A percentile compares a stretch with the other conserved stretches of the same genome.
Evolutionary conservation across 352 stramenopile species (phyloP).

Genomic region (Phytophthora meadii): DNA sequence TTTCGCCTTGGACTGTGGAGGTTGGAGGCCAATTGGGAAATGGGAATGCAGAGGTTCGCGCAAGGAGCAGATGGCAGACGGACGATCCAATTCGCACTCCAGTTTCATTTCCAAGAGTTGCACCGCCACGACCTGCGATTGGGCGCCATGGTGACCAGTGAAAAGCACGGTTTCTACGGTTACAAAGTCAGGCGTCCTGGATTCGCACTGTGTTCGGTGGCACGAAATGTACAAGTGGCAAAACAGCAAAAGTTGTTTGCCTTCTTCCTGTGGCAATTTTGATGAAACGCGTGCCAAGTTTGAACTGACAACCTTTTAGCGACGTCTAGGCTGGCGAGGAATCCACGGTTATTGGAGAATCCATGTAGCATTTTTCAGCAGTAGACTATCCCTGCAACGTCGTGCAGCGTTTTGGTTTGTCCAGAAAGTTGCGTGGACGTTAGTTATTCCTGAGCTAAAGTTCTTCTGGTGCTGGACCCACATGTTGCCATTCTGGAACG

Average conservation of each 20-base stretch:
- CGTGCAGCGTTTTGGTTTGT: background rate
- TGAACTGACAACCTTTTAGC: background rate
- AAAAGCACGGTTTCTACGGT: slow-evolving; percentile 22
- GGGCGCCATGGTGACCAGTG: slow-evolving; percentile 16
- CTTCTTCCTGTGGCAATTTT: background rate
- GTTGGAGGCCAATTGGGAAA: slow-evolving; percentile 40
- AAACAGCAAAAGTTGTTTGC: too few species aligned
- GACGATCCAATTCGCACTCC: slow-evolving; percentile 11
- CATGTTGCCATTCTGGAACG: slow-evolving; percentile 2
- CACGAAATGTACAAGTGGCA: background rate
- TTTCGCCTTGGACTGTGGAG: background rate
- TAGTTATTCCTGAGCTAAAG: background rate
- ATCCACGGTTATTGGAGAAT: background rate
- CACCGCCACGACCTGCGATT: slow-evolving; percentile 5
- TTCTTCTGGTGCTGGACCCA: background rate
- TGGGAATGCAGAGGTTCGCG: slow-evolving; percentile 30
- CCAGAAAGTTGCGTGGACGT: background rate
- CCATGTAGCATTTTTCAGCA: background rate
- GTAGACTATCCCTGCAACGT: background rate
- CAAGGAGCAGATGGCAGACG: slow-evolving; percentile 19
- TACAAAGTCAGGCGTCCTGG: slow-evolving; percentile 4
- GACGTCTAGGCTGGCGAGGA: too few species aligned
- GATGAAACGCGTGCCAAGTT: background rate
- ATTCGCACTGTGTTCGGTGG: background rate
- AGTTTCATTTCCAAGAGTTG: slow-evolving; percentile 12